Evolutionary conservation across 2,329 filamentous ascomycete species (phyloP).

Genomic region (Fusarium liriodendri): DNA sequence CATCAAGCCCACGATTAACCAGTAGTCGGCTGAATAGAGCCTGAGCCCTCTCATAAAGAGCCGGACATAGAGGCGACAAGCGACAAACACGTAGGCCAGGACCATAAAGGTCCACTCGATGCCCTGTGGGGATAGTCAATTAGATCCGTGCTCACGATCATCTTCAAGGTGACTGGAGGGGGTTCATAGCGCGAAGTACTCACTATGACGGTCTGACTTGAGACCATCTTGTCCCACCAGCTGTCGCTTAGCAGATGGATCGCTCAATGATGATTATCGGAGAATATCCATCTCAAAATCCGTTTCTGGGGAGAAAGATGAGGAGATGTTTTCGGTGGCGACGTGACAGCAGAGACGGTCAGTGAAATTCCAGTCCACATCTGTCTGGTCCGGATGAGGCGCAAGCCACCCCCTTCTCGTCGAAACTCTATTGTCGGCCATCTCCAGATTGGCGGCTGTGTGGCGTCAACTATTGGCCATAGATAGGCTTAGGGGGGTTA

Average conservation of each 20-base stretch:
- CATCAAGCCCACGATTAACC: background rate
- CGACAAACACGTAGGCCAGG: background rate
- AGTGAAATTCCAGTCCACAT: background rate
- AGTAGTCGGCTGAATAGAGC: background rate
- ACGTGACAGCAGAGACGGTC: background rate
- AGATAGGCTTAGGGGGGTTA: background rate
- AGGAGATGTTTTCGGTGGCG: background rate
- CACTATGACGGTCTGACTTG: background rate
- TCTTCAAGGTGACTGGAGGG: background rate
- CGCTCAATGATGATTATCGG: background rate
- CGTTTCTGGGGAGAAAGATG: background rate
- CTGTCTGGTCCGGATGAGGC: background rate
- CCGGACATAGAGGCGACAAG: background rate
- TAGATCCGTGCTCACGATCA: background rate
- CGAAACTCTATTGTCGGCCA: background rate
- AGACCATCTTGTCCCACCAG: background rate
- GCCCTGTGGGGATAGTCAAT: background rate
- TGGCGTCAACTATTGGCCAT: background rate
- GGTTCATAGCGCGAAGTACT: background rate
- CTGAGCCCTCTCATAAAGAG: background rate
- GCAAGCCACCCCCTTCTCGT: background rate
- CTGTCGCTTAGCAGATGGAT: background rate
- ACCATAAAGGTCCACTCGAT: conserved; percentile 2
- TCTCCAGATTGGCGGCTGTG: background rate
- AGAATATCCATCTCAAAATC: background rate